Base-by-base conservation (phyloP, 768 basidiomycete genomes). In the Boletus subparvulus region DNA sequence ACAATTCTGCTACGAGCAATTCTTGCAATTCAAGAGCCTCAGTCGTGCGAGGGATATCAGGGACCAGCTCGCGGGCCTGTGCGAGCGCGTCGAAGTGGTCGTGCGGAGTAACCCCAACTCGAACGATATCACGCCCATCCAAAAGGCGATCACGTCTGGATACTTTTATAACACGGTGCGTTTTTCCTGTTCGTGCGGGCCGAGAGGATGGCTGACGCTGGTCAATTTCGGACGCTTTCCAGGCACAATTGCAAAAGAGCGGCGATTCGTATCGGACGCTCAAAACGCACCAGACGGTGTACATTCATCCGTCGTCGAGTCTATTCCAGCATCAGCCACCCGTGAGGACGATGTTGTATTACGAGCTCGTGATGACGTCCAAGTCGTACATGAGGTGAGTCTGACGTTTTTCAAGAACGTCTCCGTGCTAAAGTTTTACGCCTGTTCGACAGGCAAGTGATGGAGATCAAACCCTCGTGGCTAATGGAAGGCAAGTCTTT, bases 391-490 rank as follows among this genome's bases (percentile, higher is more conserved):
- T 98, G 83, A 81, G 92, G 80, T 85, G 48, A 13, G 80, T 73
- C 12, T 1, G 32, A 13, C 21, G 37, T 40, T 44, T 50, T 10
- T 16, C 11, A 6, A 3, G 12, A 17, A 19, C 16, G 3, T 30
- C 8, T 14, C 19, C 8, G 47, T 53, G 35, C 46, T 54, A 35
- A 58, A 21, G 7, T 6, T 3, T 6, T 1, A 37, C 8, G 21
- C 32, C 6, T 24, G 17, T 42, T 47, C 39, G 40, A 39, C 61
- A 88, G 92, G 59, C 95, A 98, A 79, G 82, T 94, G 39, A 98
- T 98, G 94, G 97, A 98, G 65, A 98, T 98, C 69, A 98, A 98
- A 70, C 92, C 96, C 5, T 69, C 84, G 26, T 98, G 97, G 97
- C 71, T 98, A 33, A 72, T 97, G 42, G 96, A 98, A 81, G 89